These are phyloP conservation scores for Capronia americana DNA, from an alignment of 2,329 filamentous ascomycete genomes.

Conservation along the genomic window DNA sequence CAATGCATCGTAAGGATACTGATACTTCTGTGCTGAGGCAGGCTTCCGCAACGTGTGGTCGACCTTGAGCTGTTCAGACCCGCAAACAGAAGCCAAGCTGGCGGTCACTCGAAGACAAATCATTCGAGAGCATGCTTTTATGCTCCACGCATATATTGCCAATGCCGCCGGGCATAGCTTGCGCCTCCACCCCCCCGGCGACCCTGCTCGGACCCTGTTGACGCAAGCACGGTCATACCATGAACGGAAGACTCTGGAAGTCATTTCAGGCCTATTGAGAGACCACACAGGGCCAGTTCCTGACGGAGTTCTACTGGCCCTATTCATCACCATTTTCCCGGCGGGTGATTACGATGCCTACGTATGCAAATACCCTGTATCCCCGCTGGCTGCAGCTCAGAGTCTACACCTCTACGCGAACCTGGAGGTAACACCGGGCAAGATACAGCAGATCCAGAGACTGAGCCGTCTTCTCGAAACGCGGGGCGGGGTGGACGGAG, in stretches of 20 bases:
- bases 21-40: not conserved
- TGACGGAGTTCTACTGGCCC: constrained; percentile 7
- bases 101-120: not conserved
- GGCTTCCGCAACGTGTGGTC: constrained; percentile 14
- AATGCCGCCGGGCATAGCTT: not conserved
- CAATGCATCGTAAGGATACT: not conserved
- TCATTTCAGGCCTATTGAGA: not conserved
- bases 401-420: constrained; percentile 11
- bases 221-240: constrained; percentile 17
- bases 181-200: constrained; percentile 1
- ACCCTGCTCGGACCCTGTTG: constrained; percentile 8
- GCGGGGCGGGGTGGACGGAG: constrained; percentile 12
- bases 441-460: constrained; percentile 10
- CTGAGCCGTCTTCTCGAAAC: constrained; percentile 8
- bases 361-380: constrained; percentile 15
- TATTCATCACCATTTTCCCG: constrained; percentile 7
- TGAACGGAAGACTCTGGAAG: constrained; percentile 12
- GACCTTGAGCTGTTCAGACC: constrained; percentile 5
- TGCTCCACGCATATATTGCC: constrained; percentile 17
- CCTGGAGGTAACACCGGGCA: constrained; percentile 13
- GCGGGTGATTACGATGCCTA: constrained; percentile 6
- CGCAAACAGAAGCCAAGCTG: not conserved
- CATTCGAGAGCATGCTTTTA: not conserved
- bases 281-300: not conserved
- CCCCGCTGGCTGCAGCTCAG: constrained; percentile 15